Conservation (phyloP, 2,329 filamentous ascomycete genomes). For the Claviceps quebecensis region DNA sequence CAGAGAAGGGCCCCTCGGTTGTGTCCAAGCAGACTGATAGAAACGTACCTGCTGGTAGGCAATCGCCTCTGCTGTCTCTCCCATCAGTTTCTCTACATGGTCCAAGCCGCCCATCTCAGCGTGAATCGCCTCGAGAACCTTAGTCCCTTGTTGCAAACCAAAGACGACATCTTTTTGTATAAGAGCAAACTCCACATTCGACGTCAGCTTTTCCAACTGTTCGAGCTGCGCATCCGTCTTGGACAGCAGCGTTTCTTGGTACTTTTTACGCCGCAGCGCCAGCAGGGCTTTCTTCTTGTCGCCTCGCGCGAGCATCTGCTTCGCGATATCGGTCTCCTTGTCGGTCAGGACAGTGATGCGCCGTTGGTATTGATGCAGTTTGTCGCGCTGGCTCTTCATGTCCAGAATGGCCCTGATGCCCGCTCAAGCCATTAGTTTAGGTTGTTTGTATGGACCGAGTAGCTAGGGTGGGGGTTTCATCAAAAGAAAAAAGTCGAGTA, state of each 20-base stretch:
- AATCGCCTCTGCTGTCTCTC: slow-evolving; percentile 76
- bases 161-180: slow-evolving; percentile 95
- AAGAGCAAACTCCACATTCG: slow-evolving; percentile 84
- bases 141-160: slow-evolving; percentile 81
- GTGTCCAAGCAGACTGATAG: background rate
- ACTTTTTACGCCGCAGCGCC: slow-evolving; percentile 87
- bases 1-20: background rate
- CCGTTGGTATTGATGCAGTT: slow-evolving; percentile 89
- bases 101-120: slow-evolving; percentile 92
- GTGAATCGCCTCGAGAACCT: slow-evolving; percentile 81
- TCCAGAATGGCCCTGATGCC: slow-evolving; percentile 75
- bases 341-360: slow-evolving; percentile 75
- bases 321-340: slow-evolving; percentile 76
- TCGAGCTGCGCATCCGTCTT: slow-evolving; percentile 92
- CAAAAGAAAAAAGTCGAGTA: background rate
- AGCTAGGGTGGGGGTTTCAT: too few species aligned
- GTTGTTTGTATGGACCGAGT: too few species aligned
- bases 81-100: slow-evolving; percentile 88
- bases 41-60: slow-evolving; percentile 69
- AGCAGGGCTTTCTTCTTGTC: slow-evolving; percentile 74
- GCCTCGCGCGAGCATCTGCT: slow-evolving; percentile 63
- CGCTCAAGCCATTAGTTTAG: too few species aligned
- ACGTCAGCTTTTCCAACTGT: slow-evolving; percentile 77
- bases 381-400: slow-evolving; percentile 94
- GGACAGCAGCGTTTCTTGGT: slow-evolving; percentile 76